These are phyloP conservation scores for Cladosporium velox DNA, from an alignment of 2,329 filamentous ascomycete genomes.

Conservation along the genomic window DNA sequence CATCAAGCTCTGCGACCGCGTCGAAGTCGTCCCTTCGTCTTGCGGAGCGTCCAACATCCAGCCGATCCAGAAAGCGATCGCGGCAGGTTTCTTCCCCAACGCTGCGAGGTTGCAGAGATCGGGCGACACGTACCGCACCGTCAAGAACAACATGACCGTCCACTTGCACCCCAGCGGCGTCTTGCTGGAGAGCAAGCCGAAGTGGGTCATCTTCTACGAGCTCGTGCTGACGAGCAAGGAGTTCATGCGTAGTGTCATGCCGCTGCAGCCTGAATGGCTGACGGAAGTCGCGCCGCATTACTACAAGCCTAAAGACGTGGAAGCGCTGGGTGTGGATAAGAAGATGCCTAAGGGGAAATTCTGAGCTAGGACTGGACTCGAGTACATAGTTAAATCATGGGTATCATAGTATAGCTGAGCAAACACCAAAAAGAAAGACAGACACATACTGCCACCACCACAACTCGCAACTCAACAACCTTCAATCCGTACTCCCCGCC, in stretches of 20 bases:
- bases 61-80: slow-evolving; percentile 84
- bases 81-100: slow-evolving; percentile 92
- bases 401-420: slow-evolving; percentile 12
- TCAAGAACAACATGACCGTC: slow-evolving; percentile 86
- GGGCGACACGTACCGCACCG: slow-evolving; percentile 84
- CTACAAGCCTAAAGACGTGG: slow-evolving; percentile 88
- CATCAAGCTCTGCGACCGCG: slow-evolving; percentile 85
- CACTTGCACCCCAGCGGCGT: slow-evolving; percentile 90
- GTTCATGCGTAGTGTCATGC: slow-evolving; percentile 87
- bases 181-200: slow-evolving; percentile 75
- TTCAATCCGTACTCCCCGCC: slow-evolving; percentile 17
- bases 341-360: slow-evolving; percentile 64
- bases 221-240: slow-evolving; percentile 82
- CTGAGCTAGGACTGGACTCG: neutral
- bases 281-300: slow-evolving; percentile 91
- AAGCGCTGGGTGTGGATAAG: slow-evolving; percentile 73
- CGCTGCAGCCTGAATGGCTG: slow-evolving; percentile 81
- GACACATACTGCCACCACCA: neutral
- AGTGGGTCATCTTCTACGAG: slow-evolving; percentile 87
- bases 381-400: slow-evolving; percentile 8
- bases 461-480: neutral
- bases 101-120: slow-evolving; percentile 79
- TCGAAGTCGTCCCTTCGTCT: slow-evolving; percentile 73
- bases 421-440: neutral
- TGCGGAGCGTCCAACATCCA: slow-evolving; percentile 70